Base-by-base conservation (phyloP, 495 filamentous ascomycete species). In the Penicillium desertorum region DNA sequence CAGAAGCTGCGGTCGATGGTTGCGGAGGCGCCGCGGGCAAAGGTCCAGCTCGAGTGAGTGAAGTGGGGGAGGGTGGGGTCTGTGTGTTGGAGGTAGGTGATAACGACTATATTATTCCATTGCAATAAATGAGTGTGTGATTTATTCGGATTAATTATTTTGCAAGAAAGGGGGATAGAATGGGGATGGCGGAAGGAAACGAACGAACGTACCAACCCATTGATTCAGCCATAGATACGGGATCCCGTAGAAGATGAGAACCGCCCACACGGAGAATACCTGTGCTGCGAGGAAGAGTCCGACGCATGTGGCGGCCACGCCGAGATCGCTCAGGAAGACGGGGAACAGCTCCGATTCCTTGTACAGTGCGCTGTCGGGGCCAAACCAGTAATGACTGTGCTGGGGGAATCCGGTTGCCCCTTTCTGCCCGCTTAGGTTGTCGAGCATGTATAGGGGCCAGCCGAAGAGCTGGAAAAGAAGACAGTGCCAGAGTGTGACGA, bases 61-160 rank as follows among this genome's bases (percentile, higher is more conserved):
- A 91, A 93, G 76, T 92, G 87, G 22, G 89, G 89, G 41, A 92
- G 81, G 8, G 86, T 79, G 8, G 87, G 87, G 64, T 93, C 86
- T 50, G 89, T 92, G 76, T 93, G 89, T 69, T 93, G 89, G 20
- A 93, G 84, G 76, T 83, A 93, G 58, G 89, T 93, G 71, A 89
- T 88, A 59, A 83, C 82, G 52, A 88, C 85, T 56, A 11, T 46
- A 25, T 19, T 32, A 25, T 30, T 23, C 20, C 44, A n/a, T 30
- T 30, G 11, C n/a, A 20, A 45, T 39, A 30, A 4, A 20, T n/a
- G n/a, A 32, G 45, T 48, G 25, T 48, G 16, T 22, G 16, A 29
- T 27, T 43, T 2, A 20, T 5, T 12, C 9, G 11, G 4, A 36
- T 16, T 11, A 1, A 16, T 14, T 36, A 36, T 8, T 16, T 36